phyloP scores from a whole-genome alignment of 257 asterid species.

The Solanum arcanum region DNA sequence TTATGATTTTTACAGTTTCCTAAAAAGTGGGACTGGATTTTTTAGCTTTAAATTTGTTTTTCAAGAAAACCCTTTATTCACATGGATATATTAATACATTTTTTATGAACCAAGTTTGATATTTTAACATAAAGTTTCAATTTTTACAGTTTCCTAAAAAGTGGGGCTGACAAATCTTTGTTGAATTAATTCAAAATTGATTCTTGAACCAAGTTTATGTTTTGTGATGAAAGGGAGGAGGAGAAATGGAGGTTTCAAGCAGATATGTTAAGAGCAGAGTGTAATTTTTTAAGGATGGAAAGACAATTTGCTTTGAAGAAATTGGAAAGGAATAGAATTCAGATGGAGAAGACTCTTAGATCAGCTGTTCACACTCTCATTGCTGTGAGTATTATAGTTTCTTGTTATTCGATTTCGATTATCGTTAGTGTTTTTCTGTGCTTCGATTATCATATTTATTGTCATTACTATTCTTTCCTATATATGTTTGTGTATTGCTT shows the following conservation, averaged over 20 bases:
- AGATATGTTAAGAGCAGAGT: conserved; percentile 81
- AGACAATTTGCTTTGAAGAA: conserved; percentile 66
- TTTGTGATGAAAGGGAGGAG: conserved; percentile 11
- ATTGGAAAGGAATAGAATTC: conserved; percentile 50
- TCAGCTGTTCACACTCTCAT: conserved; percentile 71
- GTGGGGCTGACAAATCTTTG: not conserved
- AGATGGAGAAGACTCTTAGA: conserved; percentile 52
- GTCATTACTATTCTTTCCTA: not conserved
- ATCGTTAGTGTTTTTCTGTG: not conserved
- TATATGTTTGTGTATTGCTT: not conserved
- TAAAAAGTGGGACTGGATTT: not conserved
- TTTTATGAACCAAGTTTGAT: not conserved
- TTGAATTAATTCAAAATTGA: not conserved
- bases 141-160: not conserved
- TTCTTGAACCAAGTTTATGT: not conserved
- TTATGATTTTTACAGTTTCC: not conserved
- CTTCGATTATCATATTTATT: not conserved
- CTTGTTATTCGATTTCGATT: not conserved
- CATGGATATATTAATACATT: not conserved
- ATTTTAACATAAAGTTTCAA: not conserved
- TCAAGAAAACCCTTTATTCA: not conserved
- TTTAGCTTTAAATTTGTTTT: not conserved
- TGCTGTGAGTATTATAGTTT: conserved; percentile 33
- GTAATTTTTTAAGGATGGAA: conserved; percentile 64
- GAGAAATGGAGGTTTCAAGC: conserved; percentile 84